These are phyloP conservation scores for Neonectria magnoliae DNA, from an alignment of 2,329 filamentous ascomycete genomes.

Conservation along the genomic window DNA sequence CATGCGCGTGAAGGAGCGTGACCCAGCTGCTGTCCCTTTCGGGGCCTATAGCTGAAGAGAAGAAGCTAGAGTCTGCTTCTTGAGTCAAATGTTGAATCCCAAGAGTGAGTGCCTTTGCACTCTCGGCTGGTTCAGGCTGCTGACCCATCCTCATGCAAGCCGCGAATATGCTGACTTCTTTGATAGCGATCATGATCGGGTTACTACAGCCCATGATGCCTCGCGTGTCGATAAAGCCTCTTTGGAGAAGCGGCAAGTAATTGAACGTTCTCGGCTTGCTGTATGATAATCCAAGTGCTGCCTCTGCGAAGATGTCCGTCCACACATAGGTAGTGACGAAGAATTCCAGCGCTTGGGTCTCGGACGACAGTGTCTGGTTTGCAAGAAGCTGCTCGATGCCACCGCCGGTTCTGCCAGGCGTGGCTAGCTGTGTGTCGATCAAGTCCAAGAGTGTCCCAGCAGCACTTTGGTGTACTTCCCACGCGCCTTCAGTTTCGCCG, in stretches of 20 bases:
- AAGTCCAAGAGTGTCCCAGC: constrained; percentile 19
- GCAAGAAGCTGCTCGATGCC: constrained; percentile 7
- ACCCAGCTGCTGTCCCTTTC: constrained; percentile 18
- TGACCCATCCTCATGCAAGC: neutral
- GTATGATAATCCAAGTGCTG: constrained; percentile 1
- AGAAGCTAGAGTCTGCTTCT: neutral
- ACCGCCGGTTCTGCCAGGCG: neutral
- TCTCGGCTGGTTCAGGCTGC: neutral
- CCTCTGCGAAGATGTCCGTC: constrained; percentile 20
- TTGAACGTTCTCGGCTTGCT: constrained; percentile 5
- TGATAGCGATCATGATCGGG: constrained; percentile 17
- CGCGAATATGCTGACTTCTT: constrained; percentile 14
- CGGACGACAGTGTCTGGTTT: neutral
- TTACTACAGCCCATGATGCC: constrained; percentile 18
- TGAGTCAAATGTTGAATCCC: neutral
- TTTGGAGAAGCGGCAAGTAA: constrained; percentile 15
- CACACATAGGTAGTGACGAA: constrained; percentile 18
- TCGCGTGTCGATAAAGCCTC: constrained; percentile 7
- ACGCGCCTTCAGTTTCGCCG: constrained; percentile 21
- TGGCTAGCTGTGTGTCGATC: constrained; percentile 2
- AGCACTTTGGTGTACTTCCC: constrained; percentile 16
- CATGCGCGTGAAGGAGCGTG: constrained; percentile 15
- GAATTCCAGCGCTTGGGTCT: constrained; percentile 2
- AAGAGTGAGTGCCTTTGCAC: neutral
- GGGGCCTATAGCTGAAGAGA: neutral